Evolutionary conservation across 352 stramenopile species (phyloP).

Genomic region (Peronospora farinosa): DNA sequence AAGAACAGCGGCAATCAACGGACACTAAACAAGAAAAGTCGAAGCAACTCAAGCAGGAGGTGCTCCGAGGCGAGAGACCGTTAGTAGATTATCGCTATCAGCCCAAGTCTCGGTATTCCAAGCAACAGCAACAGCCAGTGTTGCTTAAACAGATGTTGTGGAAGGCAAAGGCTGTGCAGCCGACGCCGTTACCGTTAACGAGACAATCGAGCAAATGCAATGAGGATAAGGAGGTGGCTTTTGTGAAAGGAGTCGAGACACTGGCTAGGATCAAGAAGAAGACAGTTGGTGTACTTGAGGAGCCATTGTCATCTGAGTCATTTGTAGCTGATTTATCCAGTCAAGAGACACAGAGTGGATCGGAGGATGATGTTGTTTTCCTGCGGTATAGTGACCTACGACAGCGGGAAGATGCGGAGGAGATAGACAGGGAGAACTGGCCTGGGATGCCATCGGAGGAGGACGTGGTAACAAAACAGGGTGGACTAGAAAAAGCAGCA

Average conservation of each 20-base stretch:
- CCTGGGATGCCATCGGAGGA: conserved; percentile 14
- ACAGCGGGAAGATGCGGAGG: conserved; percentile 9
- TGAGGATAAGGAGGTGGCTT: conserved; percentile 41
- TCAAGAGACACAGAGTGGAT: conserved; percentile 67
- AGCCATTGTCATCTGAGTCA: conserved; percentile 4
- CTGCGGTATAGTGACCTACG: conserved; percentile 27
- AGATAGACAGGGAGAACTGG: conserved; percentile 11
- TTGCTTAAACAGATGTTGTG: conserved; percentile 58
- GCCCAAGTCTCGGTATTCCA: conserved; percentile 1
- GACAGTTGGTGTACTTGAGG: not conserved
- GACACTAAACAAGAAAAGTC: conserved; percentile 4
- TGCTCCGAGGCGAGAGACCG: conserved; percentile 7
- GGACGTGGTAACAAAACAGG: conserved; percentile 4
- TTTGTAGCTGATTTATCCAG: conserved; percentile 44
- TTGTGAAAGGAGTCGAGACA: conserved; percentile 24
- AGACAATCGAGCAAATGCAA: not conserved
- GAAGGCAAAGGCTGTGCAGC: conserved; percentile 44
- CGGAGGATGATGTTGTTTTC: conserved; percentile 44
- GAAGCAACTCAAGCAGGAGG: conserved; percentile 4
- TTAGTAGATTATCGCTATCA: conserved; percentile 5
- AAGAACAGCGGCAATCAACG: conserved; percentile 24
- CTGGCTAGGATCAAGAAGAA: conserved; percentile 19
- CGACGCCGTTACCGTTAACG: conserved; percentile 4
- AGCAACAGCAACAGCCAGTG: conserved; percentile 6
- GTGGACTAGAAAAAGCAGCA: conserved; percentile 11